phyloP scores from a whole-genome alignment of 192 early-diverging fungal species.

The Diversispora eburnea region DNA sequence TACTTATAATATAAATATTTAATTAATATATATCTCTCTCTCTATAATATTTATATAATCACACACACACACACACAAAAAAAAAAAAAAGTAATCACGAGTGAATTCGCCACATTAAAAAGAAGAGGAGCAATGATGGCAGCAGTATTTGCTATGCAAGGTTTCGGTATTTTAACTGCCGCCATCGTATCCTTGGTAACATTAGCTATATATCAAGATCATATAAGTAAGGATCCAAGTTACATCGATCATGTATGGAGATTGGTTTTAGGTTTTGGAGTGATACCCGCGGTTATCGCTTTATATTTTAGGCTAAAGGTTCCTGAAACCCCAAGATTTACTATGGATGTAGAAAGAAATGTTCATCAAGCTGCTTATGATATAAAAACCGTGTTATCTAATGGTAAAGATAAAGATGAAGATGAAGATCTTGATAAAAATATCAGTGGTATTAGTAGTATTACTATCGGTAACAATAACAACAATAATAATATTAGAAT shows the following conservation, averaged over 20 bases:
- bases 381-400: constrained; percentile 17
- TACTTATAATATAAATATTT: neutral
- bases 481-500: no score
- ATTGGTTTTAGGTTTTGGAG: constrained; percentile 73
- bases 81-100: constrained; percentile 78
- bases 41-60: no score
- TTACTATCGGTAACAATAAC: no score
- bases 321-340: constrained; percentile 81
- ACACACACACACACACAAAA: no score
- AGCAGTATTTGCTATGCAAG: constrained; percentile 88
- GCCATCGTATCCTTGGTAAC: constrained; percentile 66
- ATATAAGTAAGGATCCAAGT: constrained; percentile 39
- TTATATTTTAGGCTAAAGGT: constrained; percentile 82
- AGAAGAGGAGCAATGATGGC: constrained; percentile 82
- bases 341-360: constrained; percentile 59
- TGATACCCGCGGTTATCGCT: constrained; percentile 71
- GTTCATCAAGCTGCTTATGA: constrained; percentile 44
- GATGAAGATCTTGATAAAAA: no score
- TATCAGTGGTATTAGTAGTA: no score
- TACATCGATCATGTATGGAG: constrained; percentile 88
- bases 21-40: constrained; percentile 70
- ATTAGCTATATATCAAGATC: constrained; percentile 60
- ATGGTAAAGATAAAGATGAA: neutral
- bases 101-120: constrained; percentile 78
- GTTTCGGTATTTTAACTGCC: constrained; percentile 79